These are phyloP conservation scores for Aspergillus sp. DNA, from an alignment of 2,329 filamentous ascomycete genomes.

Conservation along the genomic window DNA sequence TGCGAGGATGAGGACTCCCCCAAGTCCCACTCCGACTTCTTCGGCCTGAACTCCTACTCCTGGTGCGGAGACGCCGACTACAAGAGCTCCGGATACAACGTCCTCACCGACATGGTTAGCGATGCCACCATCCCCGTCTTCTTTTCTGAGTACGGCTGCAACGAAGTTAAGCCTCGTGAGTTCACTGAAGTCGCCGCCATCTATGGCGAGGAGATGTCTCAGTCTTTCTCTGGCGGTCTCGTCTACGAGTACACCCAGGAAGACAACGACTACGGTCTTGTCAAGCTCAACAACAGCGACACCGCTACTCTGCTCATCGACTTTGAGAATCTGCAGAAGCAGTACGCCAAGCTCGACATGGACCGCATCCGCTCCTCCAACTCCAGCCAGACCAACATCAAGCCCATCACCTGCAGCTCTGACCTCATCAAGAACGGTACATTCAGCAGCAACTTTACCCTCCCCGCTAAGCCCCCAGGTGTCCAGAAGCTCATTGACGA, in stretches of 20 bases:
- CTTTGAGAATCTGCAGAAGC: constrained; percentile 70
- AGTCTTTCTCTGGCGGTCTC: constrained; percentile 58
- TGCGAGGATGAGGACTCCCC: constrained; percentile 53
- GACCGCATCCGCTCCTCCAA: constrained; percentile 64
- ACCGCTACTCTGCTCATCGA: constrained; percentile 61
- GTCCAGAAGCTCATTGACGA: constrained; percentile 72
- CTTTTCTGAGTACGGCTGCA: constrained; percentile 69
- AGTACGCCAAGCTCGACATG: constrained; percentile 75
- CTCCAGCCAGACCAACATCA: constrained; percentile 53
- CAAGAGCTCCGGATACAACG: constrained; percentile 55
- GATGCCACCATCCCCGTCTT: constrained; percentile 62
- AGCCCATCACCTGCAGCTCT: constrained; percentile 63
- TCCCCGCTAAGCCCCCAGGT: constrained; percentile 65
- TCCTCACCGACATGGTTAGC: constrained; percentile 58
- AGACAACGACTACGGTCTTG: constrained; percentile 55
- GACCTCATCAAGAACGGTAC: constrained; percentile 64
- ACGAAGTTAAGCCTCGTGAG: constrained; percentile 54
- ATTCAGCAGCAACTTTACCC: constrained; percentile 77
- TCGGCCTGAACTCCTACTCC: constrained; percentile 68
- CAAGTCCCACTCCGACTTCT: constrained; percentile 60
- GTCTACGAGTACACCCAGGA: constrained; percentile 54
- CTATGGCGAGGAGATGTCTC: constrained; percentile 60
- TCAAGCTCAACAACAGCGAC: constrained; percentile 59
- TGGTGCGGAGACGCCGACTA: constrained; percentile 64
- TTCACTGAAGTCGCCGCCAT: constrained; percentile 63